phyloP scores from a whole-genome alignment of 139 green algal species.

The Pseudopediastrum boryanum region DNA sequence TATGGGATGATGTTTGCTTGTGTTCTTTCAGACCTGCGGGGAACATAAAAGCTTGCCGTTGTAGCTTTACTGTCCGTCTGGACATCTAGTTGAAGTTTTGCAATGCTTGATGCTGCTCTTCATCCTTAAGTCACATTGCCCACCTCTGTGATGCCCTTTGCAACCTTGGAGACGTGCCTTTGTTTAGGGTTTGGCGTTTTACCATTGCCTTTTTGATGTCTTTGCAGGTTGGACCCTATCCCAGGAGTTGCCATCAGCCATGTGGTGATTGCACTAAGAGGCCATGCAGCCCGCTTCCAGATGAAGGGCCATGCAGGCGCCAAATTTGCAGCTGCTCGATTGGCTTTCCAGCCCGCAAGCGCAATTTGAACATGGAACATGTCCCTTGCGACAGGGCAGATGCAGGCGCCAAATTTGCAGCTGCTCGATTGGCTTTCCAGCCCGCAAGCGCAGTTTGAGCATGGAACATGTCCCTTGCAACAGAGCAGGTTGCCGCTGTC shows the following conservation, averaged over 20 bases:
- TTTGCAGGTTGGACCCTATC: conserved; percentile 1
- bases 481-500: background rate
- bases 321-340: conserved; percentile 17
- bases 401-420: background rate
- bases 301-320: conserved; percentile 5
- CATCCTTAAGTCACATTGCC: background rate
- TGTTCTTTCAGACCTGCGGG: no score
- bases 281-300: conserved; percentile 4
- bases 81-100: no score
- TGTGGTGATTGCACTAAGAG: conserved; percentile 8
- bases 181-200: background rate
- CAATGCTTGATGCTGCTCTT: background rate
- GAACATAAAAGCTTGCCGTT: no score
- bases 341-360: conserved; percentile 8
- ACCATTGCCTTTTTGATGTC: background rate
- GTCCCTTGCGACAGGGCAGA: background rate
- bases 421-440: background rate
- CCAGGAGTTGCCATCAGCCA: background rate
- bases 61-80: no score
- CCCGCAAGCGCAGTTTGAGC: background rate
- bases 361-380: background rate
- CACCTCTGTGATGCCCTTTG: background rate
- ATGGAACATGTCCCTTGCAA: no score
- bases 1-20: no score
- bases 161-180: background rate